A percentile compares a stretch with the other conserved stretches of the same genome.
phyloP scores from a whole-genome alignment of 2,329 filamentous ascomycete genomes.

The Fusarium humuli region DNA sequence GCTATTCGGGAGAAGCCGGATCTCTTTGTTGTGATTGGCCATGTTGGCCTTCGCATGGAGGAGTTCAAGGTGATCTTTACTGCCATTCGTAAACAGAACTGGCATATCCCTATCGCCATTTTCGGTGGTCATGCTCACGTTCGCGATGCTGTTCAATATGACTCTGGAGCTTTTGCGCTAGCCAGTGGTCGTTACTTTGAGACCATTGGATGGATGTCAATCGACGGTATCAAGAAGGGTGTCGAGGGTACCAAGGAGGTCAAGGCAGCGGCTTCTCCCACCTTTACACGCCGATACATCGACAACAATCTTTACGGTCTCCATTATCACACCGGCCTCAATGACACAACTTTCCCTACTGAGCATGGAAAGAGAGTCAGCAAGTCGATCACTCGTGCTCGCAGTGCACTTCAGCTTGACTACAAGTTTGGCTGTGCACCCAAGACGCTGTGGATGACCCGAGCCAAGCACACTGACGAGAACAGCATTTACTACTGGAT shows the following conservation, averaged over 20 bases:
- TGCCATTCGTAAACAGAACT: slow-evolving; percentile 80
- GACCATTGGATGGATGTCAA: slow-evolving; percentile 92
- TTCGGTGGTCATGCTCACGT: slow-evolving; percentile 94
- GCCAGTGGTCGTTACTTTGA: slow-evolving; percentile 94
- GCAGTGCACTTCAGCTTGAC: slow-evolving; percentile 78
- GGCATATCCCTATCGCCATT: slow-evolving; percentile 88
- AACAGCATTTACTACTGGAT: slow-evolving; percentile 87
- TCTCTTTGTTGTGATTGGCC: slow-evolving; percentile 86
- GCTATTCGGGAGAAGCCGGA: slow-evolving; percentile 88
- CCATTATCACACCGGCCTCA: slow-evolving; percentile 81
- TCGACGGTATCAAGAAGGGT: slow-evolving; percentile 69
- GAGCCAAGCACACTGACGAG: slow-evolving; percentile 77
- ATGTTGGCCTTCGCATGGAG: slow-evolving; percentile 82
- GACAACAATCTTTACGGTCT: slow-evolving; percentile 93
- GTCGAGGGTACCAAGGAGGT: slow-evolving; percentile 35
- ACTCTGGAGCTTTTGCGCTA: slow-evolving; percentile 80
- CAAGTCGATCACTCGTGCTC: slow-evolving; percentile 74
- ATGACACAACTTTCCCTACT: slow-evolving; percentile 80
- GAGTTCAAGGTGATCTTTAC: slow-evolving; percentile 84
- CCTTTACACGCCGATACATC: slow-evolving; percentile 85
- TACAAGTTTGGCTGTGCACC: slow-evolving; percentile 85
- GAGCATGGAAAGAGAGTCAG: slow-evolving; percentile 79
- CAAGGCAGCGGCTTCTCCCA: slow-evolving; percentile 55
- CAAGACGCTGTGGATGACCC: slow-evolving; percentile 81
- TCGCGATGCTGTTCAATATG: slow-evolving; percentile 83